Evolutionary conservation across 345 rosid genomes (phyloP), one percentile per base, ranked within the genome.

Genomic region (Brassica rapa): DNA sequence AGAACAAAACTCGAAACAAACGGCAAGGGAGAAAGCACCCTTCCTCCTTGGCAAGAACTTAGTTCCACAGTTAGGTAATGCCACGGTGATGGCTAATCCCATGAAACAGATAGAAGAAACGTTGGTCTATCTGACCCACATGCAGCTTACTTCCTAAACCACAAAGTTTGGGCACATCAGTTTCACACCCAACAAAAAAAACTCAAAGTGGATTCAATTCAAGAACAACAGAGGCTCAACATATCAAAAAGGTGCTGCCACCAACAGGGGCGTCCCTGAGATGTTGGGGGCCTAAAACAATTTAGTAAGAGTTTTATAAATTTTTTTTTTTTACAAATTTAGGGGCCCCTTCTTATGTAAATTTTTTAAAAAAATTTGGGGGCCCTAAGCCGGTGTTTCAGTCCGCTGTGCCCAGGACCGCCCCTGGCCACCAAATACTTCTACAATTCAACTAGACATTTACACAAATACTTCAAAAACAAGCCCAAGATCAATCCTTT

Each of bases 61-160:
- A 19, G 63, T 76, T 32, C 81, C 77, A 78, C 74, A 65, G 27
- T 55, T 81, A 11, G 85, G 84, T 14, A 71, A 61, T 63, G 79
- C 51, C 73, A 68, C 68, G 9, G 81, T 33, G 56, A 83, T 73
- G 41, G 86, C 85, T 85, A 88, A 84, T 70, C 59, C 83, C 84
- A 65, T 59, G 79, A 53, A 65, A 74, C 70, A 74, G 80, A 75
- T 85, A 78, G 76, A 77, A 30, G 15, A 68, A 43, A 25, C 41
- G 21, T 29, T 63, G 80, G 73, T 75, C 83, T 65, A 49, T 25
- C 64, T 59, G 76, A 80, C 71, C 62, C 69, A 71, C 27, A 71
- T 15, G 80, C 5, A 29, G 67, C 80, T 74, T 74, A 80, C 72
- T 57, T 64, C 83, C 79, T 80, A 41, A 12, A 74, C 63, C 72